Conservation (phyloP, 2,329 filamentous ascomycete species). For the Epichloe brachyelytri region DNA sequence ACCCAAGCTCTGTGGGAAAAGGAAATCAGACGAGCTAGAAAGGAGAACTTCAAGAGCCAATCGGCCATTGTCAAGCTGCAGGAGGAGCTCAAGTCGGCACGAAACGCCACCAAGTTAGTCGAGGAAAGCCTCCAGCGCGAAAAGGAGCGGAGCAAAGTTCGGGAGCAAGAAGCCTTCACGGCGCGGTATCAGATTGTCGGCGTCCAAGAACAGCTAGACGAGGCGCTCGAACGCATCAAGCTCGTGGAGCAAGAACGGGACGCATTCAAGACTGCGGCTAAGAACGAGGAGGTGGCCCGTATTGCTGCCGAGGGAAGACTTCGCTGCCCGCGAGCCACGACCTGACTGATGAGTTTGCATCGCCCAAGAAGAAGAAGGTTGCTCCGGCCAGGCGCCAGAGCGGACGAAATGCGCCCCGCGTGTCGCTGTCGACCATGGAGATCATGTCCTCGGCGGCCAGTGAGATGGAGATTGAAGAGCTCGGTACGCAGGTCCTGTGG, state of each 20-base stretch:
- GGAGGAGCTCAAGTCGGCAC: conserved; percentile 55
- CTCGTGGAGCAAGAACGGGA: conserved; percentile 63
- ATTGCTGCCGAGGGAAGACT: conserved; percentile 61
- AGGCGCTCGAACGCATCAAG: conserved; percentile 48
- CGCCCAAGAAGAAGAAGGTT: conserved; percentile 35
- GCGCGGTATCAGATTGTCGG: conserved; percentile 53
- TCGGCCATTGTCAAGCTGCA: conserved; percentile 57
- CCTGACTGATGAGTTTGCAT: conserved; percentile 48
- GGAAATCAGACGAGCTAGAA: conserved; percentile 54
- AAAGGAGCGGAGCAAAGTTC: conserved; percentile 44
- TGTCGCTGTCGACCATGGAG: conserved; percentile 34
- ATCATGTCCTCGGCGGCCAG: conserved; percentile 41
- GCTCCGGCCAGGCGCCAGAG: conserved; percentile 12
- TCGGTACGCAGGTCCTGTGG: conserved; percentile 40
- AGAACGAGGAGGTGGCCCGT: conserved; percentile 60
- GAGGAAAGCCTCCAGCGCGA: conserved; percentile 51
- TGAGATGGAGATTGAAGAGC: conserved; percentile 46
- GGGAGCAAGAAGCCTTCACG: conserved; percentile 58
- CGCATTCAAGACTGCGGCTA: conserved; percentile 55
- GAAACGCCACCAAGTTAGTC: conserved; percentile 37
- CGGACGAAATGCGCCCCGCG: conserved; percentile 28
- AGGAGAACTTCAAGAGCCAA: conserved; percentile 65
- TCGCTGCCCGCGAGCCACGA: conserved; percentile 42
- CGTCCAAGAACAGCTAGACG: conserved; percentile 53
- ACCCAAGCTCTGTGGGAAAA: conserved; percentile 60